A percentile compares a stretch with the other conserved stretches of the same genome.
Conservation (phyloP, 2,329 filamentous ascomycete genomes). For the Hysterium pulicare region DNA sequence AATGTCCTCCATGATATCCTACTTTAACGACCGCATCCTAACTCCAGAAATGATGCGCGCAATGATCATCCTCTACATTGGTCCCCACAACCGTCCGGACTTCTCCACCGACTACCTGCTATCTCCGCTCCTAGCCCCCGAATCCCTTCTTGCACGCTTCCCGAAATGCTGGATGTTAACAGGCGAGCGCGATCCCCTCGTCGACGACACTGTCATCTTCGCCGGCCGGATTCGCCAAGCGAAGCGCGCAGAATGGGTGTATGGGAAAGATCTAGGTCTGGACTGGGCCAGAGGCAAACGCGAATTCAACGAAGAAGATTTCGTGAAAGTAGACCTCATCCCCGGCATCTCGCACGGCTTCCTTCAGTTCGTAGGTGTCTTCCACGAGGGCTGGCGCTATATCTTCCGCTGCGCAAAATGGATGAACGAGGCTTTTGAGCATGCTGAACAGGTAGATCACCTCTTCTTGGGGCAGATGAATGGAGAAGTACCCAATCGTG, state of each 20-base stretch:
- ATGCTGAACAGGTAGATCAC: no score
- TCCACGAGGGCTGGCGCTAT: conserved; percentile 85
- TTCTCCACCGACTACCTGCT: conserved; percentile 89
- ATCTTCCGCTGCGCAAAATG: conserved; percentile 75
- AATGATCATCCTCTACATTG: conserved; percentile 98
- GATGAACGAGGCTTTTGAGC: conserved; percentile 73
- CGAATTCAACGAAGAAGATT: conserved; percentile 67
- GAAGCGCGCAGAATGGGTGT: conserved; percentile 57
- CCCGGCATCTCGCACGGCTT: conserved; percentile 93
- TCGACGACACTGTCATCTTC: conserved; percentile 96
- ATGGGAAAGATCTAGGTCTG: conserved; percentile 55
- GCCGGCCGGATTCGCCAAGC: conserved; percentile 82
- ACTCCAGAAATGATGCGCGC: conserved; percentile 98
- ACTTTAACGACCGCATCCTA: conserved; percentile 92
- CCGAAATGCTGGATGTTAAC: conserved; percentile 94
- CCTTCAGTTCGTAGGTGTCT: conserved; percentile 82
- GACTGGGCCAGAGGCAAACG: conserved; percentile 48
- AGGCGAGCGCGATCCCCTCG: conserved; percentile 89
- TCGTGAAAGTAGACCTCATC: conserved; percentile 78
- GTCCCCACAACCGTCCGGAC: conserved; percentile 87
- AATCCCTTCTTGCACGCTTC: conserved; percentile 77
- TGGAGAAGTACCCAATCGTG: conserved; percentile 30
- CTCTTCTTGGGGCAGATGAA: no score
- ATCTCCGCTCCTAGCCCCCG: conserved; percentile 84
- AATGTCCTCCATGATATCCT: conserved; percentile 95